Conservation (phyloP, 2,329 filamentous ascomycete species). For the Ceratocystis albifundus region DNA sequence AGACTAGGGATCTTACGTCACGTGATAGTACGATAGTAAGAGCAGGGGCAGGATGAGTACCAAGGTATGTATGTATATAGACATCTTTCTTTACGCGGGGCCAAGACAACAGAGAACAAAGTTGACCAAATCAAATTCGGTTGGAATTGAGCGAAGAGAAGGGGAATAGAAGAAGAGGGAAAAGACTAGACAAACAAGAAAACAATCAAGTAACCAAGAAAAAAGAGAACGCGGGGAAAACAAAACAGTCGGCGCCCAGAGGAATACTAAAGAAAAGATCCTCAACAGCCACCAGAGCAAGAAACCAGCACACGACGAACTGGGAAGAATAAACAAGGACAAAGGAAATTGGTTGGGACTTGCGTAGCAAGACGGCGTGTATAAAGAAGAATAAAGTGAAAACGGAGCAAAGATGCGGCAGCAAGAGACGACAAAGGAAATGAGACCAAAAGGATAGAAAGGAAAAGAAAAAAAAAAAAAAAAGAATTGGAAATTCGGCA, state of each 20-base stretch:
- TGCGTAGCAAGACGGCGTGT: neutral
- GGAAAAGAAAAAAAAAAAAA: neutral
- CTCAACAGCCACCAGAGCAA: too few relatives aligned
- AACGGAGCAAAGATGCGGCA: neutral
- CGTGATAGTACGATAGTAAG: too few relatives aligned
- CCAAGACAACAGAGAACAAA: too few relatives aligned
- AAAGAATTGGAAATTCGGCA: slow-evolving; percentile 4
- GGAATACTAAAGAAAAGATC: too few relatives aligned
- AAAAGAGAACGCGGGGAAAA: neutral
- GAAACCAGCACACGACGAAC: neutral
- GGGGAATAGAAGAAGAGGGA: too few relatives aligned
- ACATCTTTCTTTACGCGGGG: too few relatives aligned
- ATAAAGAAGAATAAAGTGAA: neutral
- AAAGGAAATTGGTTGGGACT: neutral
- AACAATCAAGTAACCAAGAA: slow-evolving; percentile 11
- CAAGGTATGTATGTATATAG: too few relatives aligned
- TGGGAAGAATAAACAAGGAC: slow-evolving; percentile 9
- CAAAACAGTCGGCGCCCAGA: too few relatives aligned
- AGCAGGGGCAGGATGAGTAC: too few relatives aligned
- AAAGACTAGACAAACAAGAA: neutral
- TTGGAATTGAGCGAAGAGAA: too few relatives aligned
- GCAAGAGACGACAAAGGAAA: neutral
- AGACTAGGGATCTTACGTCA: too few relatives aligned
- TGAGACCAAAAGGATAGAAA: slow-evolving; percentile 1
- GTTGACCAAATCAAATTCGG: too few relatives aligned